These are phyloP conservation scores for Cyclotella sp. DNA, from an alignment of 108 stramenopile species.

Conservation along the genomic window DNA sequence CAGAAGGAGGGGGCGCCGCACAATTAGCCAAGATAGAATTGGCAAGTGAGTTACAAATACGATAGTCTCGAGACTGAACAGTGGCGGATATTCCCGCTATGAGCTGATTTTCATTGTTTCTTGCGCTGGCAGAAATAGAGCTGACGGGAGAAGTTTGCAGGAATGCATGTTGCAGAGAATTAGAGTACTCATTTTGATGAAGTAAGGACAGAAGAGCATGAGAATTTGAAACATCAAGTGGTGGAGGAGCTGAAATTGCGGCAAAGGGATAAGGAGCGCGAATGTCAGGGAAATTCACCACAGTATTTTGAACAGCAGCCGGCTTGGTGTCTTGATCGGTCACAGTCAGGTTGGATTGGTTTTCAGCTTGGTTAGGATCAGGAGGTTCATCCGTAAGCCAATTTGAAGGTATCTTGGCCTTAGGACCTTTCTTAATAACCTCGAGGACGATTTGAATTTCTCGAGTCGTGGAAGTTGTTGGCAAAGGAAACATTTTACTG, in stretches of 20 bases:
- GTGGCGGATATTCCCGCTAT: neutral
- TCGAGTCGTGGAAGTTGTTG: neutral
- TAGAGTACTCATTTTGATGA: neutral
- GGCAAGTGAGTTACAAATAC: neutral
- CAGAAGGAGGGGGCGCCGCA: neutral
- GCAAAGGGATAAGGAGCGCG: neutral
- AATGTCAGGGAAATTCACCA: neutral
- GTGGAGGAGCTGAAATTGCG: neutral
- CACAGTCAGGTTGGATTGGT: neutral
- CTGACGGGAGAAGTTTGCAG: neutral
- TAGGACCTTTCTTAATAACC: neutral
- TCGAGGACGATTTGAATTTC: constrained; percentile 3
- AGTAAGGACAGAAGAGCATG: neutral
- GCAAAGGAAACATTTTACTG: neutral
- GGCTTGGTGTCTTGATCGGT: neutral
- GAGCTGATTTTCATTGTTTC: neutral
- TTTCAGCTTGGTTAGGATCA: neutral
- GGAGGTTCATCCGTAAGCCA: neutral
- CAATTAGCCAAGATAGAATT: neutral
- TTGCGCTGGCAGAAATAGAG: neutral
- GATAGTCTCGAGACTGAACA: neutral
- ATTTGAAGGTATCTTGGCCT: constrained; percentile 7
- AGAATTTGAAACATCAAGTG: neutral
- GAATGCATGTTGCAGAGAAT: neutral
- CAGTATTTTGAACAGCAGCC: neutral